These are phyloP conservation scores for Nothophytophthora sp. DNA, from an alignment of 352 stramenopile genomes.

Conservation along the genomic window DNA sequence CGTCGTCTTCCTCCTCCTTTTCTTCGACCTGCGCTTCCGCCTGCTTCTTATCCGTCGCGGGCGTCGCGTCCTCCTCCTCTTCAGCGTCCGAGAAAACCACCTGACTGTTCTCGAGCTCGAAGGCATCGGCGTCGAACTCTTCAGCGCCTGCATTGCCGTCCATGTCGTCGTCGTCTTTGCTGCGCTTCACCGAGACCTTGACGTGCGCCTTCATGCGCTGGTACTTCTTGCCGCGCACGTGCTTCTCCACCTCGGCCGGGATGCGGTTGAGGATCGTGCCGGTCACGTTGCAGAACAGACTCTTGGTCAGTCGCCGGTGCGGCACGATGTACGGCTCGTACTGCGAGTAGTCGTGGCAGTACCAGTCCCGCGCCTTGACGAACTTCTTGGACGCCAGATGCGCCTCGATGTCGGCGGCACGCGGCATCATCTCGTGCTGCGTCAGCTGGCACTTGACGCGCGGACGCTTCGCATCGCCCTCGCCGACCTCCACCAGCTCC, in stretches of 20 bases:
- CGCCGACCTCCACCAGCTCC: slow-evolving; percentile 46
- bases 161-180: slow-evolving; percentile 31
- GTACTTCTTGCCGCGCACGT: slow-evolving; percentile 90
- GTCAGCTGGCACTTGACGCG: slow-evolving; percentile 76
- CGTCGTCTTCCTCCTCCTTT: slow-evolving; percentile 34
- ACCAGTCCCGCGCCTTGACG: slow-evolving; percentile 83
- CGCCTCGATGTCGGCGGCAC: slow-evolving; percentile 55
- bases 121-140: slow-evolving; percentile 79
- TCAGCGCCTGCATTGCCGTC: slow-evolving; percentile 16
- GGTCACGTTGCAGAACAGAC: slow-evolving; percentile 90
- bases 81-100: slow-evolving; percentile 74
- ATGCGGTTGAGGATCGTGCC: slow-evolving; percentile 88
- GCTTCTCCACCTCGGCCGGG: slow-evolving; percentile 85
- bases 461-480: slow-evolving; percentile 46
- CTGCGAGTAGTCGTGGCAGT: slow-evolving; percentile 89
- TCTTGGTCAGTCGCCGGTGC: slow-evolving; percentile 82
- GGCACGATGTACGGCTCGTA: slow-evolving; percentile 91
- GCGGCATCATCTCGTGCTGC: slow-evolving; percentile 78
- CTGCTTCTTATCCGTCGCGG: no score
- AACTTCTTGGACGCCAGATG: slow-evolving; percentile 84
- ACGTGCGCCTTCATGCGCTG: slow-evolving; percentile 78
- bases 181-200: slow-evolving; percentile 41
- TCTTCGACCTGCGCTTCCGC: slow-evolving; percentile 9
- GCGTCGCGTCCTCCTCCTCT: slow-evolving; percentile 42
- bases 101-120: slow-evolving; percentile 83